A percentile compares a stretch with the other conserved stretches of the same genome.
Conservation (phyloP, 495 filamentous ascomycete genomes). For the Collariella sp. region DNA sequence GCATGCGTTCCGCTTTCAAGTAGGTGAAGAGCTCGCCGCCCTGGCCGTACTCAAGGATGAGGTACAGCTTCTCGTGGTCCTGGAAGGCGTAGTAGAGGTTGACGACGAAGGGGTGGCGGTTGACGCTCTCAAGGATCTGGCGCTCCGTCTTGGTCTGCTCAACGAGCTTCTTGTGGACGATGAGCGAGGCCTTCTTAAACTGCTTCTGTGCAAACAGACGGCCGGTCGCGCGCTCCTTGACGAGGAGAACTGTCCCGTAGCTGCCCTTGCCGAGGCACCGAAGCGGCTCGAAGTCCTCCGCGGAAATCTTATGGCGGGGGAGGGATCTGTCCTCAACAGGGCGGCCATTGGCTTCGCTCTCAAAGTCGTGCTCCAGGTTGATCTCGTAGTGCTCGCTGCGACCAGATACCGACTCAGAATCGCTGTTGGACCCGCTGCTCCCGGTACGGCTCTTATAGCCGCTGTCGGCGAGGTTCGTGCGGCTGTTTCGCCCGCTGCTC, state of each 20-base stretch:
- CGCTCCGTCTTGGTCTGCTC: slow-evolving; percentile 98
- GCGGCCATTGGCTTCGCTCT: slow-evolving; percentile 57
- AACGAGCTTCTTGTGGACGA: slow-evolving; percentile 83
- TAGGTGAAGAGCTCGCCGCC: slow-evolving; percentile 92
- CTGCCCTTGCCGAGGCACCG: slow-evolving; percentile 95
- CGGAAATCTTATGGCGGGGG: slow-evolving; percentile 69
- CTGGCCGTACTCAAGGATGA: slow-evolving; percentile 97
- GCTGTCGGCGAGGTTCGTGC: slow-evolving; percentile 18
- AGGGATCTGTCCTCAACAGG: slow-evolving; percentile 36
- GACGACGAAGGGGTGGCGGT: slow-evolving; percentile 91
- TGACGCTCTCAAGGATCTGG: slow-evolving; percentile 86
- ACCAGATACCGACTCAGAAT: slow-evolving; percentile 36
- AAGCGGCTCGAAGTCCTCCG: slow-evolving; percentile 82
- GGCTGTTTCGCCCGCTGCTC: slow-evolving; percentile 17
- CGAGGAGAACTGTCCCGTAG: slow-evolving; percentile 86
- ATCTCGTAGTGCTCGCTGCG: slow-evolving; percentile 70
- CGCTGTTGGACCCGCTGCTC: slow-evolving; percentile 30
- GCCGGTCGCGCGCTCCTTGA: slow-evolving; percentile 78
- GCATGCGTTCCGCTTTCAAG: slow-evolving; percentile 83
- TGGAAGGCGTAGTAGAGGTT: slow-evolving; percentile 98
- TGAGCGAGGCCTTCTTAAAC: slow-evolving; percentile 89
- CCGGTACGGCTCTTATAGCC: slow-evolving; percentile 18
- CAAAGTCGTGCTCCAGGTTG: slow-evolving; percentile 77
- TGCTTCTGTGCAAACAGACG: slow-evolving; percentile 96
- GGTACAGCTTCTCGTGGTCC: slow-evolving; percentile 93